These are phyloP conservation scores for Rutstroemia sp. DNA, from an alignment of 2,329 filamentous ascomycete species.

Conservation along the genomic window DNA sequence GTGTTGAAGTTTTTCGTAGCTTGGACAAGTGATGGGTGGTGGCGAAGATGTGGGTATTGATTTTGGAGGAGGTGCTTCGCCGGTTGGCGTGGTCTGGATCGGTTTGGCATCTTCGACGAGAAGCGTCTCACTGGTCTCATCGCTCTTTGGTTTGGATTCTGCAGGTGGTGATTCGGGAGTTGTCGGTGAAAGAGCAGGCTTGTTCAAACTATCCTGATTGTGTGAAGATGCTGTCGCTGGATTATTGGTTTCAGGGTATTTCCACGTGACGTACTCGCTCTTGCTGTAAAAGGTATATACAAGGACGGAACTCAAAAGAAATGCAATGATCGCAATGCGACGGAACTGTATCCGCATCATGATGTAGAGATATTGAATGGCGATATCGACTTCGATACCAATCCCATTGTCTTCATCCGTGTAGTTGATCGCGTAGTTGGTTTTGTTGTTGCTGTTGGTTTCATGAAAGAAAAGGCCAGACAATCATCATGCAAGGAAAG, in stretches of 20 bases:
- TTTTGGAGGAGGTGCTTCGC: neutral
- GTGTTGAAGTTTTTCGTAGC: slow-evolving; percentile 19
- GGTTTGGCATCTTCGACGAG: no score
- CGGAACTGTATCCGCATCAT: neutral
- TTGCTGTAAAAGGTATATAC: neutral
- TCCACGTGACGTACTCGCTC: neutral
- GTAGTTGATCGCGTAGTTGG: no score
- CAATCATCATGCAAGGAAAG: neutral
- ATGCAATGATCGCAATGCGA: neutral
- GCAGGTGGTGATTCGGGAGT: neutral
- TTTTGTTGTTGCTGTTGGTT: neutral
- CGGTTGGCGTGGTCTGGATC: no score
- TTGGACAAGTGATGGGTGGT: neutral
- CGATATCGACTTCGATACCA: neutral
- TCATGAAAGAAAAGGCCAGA: neutral
- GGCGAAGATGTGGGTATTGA: neutral
- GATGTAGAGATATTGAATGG: neutral
- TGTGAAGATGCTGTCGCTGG: neutral
- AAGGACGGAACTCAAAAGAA: neutral
- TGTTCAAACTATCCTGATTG: neutral
- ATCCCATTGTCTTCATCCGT: neutral
- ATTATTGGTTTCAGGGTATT: neutral
- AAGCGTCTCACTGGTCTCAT: no score
- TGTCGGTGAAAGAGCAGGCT: neutral
- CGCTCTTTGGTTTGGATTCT: neutral